Evolutionary conservation across 345 rosid genomes (phyloP).

Genomic region (Geranium rotundifolium): DNA sequence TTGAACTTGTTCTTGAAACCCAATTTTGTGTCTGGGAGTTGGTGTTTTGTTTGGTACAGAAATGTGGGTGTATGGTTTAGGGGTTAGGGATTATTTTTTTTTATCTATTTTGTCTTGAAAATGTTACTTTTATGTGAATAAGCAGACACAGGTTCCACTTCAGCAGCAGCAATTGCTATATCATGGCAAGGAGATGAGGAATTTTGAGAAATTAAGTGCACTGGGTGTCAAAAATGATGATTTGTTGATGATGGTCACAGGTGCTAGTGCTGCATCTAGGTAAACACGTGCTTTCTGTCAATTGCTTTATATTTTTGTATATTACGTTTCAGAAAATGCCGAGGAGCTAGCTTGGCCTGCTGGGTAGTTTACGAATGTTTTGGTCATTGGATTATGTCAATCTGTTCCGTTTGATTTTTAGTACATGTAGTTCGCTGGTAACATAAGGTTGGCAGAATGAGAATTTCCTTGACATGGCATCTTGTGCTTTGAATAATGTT

Average conservation of each 20-base stretch:
- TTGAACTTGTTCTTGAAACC: not conserved
- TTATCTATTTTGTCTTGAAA: not conserved
- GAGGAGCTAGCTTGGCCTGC: not conserved
- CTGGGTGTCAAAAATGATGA: conserved; percentile 87
- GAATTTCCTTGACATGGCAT: too few relatives aligned
- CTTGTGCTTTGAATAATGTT: too few relatives aligned
- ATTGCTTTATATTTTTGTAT: not conserved
- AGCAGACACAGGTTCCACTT: conserved; percentile 70
- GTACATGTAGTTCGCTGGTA: too few relatives aligned
- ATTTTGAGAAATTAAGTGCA: conserved; percentile 65
- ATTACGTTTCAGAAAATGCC: not conserved
- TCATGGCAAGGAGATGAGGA: conserved; percentile 74
- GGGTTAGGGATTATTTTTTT: too few relatives aligned
- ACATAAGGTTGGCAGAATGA: too few relatives aligned
- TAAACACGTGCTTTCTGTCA: not conserved
- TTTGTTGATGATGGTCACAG: conserved; percentile 82
- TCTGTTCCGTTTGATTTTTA: not conserved
- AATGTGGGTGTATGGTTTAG: too few relatives aligned
- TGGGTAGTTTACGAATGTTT: not conserved
- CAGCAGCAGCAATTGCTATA: conserved; percentile 81
- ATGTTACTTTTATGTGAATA: conserved; percentile 9
- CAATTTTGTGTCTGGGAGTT: not conserved
- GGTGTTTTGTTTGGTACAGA: not conserved
- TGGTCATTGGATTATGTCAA: too few relatives aligned
- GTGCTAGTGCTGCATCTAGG: conserved; percentile 16